These are phyloP conservation scores for Aphanomyces invadans DNA, from an alignment of 352 stramenopile species.

Conservation along the genomic window DNA sequence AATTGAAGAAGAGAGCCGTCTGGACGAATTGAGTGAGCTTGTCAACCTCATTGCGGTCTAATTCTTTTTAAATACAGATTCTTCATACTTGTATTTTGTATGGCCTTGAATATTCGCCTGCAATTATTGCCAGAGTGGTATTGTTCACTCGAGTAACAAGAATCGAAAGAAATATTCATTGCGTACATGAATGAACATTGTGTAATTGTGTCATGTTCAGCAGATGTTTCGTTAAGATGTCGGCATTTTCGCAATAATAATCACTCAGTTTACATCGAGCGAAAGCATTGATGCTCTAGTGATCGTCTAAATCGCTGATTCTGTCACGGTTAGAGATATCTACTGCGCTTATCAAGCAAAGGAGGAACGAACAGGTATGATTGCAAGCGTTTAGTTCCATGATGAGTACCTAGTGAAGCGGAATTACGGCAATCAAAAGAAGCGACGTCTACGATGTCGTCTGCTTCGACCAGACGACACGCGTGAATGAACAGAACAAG, in stretches of 20 bases:
- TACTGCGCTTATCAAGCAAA: too few relatives aligned
- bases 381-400: too few relatives aligned
- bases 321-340: too few relatives aligned
- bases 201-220: not conserved
- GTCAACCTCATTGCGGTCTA: not conserved
- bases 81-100: constrained; percentile 4
- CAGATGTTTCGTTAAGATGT: not conserved
- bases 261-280: not conserved
- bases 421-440: too few relatives aligned
- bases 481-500: too few relatives aligned
- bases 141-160: not conserved
- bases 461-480: too few relatives aligned
- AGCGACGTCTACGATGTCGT: too few relatives aligned
- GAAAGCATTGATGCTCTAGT: too few relatives aligned
- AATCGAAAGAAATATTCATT: not conserved
- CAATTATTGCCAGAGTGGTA: constrained; percentile 4
- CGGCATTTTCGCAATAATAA: not conserved
- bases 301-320: too few relatives aligned
- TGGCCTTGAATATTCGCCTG: not conserved
- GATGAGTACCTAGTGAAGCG: too few relatives aligned
- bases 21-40: not conserved
- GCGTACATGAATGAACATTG: not conserved
- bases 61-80: constrained; percentile 6
- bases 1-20: not conserved
- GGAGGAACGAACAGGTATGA: too few relatives aligned